Evolutionary conservation across 2,329 filamentous ascomycete species (phyloP).

Genomic region (Phyllosticta citrichinensis): DNA sequence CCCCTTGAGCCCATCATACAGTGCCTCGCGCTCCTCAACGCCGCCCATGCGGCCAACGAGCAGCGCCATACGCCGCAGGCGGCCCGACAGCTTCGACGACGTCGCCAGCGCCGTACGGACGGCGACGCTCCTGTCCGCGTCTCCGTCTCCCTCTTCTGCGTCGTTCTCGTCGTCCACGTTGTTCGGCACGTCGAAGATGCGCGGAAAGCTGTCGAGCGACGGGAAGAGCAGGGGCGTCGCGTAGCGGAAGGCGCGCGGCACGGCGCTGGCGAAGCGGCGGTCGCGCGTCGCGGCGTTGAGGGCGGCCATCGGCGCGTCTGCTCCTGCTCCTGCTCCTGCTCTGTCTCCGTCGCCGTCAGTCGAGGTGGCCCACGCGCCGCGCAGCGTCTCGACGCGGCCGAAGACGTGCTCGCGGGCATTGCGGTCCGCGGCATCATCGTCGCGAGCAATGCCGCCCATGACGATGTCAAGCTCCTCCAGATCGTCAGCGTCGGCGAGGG

Average conservation of each 20-base stretch:
- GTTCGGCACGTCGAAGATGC: slow-evolving; percentile 49
- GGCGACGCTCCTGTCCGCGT: slow-evolving; percentile 16
- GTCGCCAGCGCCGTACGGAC: slow-evolving; percentile 53
- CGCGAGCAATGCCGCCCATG: not conserved
- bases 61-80: slow-evolving; percentile 55
- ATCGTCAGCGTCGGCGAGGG: slow-evolving; percentile 18
- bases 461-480: slow-evolving; percentile 10
- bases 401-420: slow-evolving; percentile 24
- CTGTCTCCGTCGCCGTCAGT: slow-evolving; percentile 16
- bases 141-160: not conserved
- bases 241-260: slow-evolving; percentile 31
- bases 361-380: slow-evolving; percentile 28
- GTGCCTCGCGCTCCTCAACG: slow-evolving; percentile 69
- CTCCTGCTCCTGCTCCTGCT: too few species aligned
- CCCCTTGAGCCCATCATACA: slow-evolving; percentile 72
- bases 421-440: slow-evolving; percentile 9
- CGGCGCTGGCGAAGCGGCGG: not conserved
- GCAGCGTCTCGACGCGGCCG: slow-evolving; percentile 28
- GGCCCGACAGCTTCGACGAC: slow-evolving; percentile 60
- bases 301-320: slow-evolving; percentile 12
- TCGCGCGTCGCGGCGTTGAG: slow-evolving; percentile 17
- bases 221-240: slow-evolving; percentile 55
- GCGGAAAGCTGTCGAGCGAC: slow-evolving; percentile 72
- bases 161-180: slow-evolving; percentile 12
- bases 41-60: slow-evolving; percentile 54